Base-by-base conservation (phyloP, 176 grass and related monocot species). In the Hyparrhenia diplandra region DNA sequence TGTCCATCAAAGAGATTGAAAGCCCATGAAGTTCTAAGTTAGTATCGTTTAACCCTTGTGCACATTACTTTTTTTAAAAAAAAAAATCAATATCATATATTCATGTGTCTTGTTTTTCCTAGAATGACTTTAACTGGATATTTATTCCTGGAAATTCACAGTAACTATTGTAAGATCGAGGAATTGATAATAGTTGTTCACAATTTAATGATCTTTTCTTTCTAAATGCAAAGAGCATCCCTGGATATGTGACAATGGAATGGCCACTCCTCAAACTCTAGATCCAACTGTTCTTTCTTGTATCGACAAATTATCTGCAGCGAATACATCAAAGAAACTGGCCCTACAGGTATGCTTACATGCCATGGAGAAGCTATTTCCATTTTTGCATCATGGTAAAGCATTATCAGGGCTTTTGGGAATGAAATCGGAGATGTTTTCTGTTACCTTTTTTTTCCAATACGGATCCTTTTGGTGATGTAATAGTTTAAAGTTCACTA, bases 1-100 rank as follows among this genome's bases (percentile, higher is more conserved):
- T 70, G 8, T 74, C 85, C 88, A 81, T 88, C 85, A 9, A 60
- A 92, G 40, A 85, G 93, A 39, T 80, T 97, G 77, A 92, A 89
- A 55, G 72, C 88, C 61, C 86, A 91, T 89, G 79, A 91, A 93
- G 90, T 97, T 30, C 86, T 97, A 79, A 81, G 93, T 96, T 71
- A 78, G 88, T 90, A 37, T 81, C 29, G 30, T 64, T 67, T 67
- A 58, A 8, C 2, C 79, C 43, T 18, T 52, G 20, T 61, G 28
- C 5, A 20, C 67, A n/a, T 67, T 29, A 59, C 28, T 45, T 74
- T 37, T 43, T 32, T 54, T 45, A n/a, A n/a, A n/a, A n/a, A n/a
- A n/a, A n/a, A n/a, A n/a, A n/a, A n/a, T 60, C 61, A 80, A 11
- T 34, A 34, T 14, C 84, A 28, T 62, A 62, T 71, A 52, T 85